Percentiles rank a stretch among this genome's conserved stretches.
phyloP scores from a whole-genome alignment of 2,329 filamentous ascomycete genomes.

The Colletotrichum aenigma region DNA sequence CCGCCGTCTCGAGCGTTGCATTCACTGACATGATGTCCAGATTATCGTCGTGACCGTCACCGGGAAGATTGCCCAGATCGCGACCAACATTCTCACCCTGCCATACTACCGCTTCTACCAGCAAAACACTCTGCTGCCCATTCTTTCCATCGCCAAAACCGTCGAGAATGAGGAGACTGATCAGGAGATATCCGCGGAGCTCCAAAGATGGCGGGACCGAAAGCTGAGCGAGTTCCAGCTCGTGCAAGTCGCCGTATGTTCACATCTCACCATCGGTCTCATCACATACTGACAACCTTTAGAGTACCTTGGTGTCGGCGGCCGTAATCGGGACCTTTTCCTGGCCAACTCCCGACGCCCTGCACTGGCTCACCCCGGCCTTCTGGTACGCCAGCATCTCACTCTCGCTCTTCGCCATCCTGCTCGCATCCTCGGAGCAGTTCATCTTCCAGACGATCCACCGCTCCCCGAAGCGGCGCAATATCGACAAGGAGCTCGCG shows the following conservation, averaged over 20 bases:
- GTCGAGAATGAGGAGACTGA: conserved; percentile 12
- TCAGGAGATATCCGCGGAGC: conserved; percentile 19
- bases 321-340: conserved; percentile 32
- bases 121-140: conserved; percentile 27
- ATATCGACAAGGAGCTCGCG: conserved; percentile 16
- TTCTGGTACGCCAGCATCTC: conserved; percentile 28
- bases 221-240: conserved; percentile 27
- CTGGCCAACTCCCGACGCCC: conserved; percentile 22
- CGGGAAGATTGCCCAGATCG: conserved; percentile 7
- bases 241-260: conserved; percentile 26
- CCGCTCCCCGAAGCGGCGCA: conserved; percentile 11
- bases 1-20: background rate
- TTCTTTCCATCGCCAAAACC: conserved; percentile 22
- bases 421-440: conserved; percentile 29
- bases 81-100: conserved; percentile 24
- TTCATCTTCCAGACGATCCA: conserved; percentile 29
- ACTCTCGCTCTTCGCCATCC: conserved; percentile 28
- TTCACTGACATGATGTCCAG: background rate
- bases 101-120: conserved; percentile 30
- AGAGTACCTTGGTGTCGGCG: conserved; percentile 28
- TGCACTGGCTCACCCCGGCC: conserved; percentile 27
- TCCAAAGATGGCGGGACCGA: conserved; percentile 23
- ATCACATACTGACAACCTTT: background rate
- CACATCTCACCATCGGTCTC: background rate
- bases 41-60: conserved; percentile 4